phyloP scores from a whole-genome alignment of 2,329 filamentous ascomycete genomes.

The Lachnellula cervina region DNA sequence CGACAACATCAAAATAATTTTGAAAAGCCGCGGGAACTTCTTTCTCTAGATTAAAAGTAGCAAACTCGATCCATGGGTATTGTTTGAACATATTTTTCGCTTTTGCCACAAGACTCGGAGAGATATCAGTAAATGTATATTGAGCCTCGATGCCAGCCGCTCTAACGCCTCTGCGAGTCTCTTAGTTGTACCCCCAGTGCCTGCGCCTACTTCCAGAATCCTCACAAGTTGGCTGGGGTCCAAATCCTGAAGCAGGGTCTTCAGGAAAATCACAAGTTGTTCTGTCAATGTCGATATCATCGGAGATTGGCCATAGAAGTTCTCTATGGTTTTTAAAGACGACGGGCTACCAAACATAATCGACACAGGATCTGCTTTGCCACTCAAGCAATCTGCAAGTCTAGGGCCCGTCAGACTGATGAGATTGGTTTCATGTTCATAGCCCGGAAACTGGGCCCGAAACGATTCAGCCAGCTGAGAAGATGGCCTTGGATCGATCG shows the following conservation, averaged over 20 bases:
- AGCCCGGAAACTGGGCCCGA: constrained; percentile 27
- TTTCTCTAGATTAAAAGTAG: constrained; percentile 14
- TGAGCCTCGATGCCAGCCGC: constrained; percentile 22
- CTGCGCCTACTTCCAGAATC: constrained; percentile 42
- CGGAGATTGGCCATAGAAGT: constrained; percentile 24
- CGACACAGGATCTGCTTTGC: constrained; percentile 19
- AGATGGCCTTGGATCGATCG: constrained; percentile 26
- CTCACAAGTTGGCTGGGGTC: constrained; percentile 15
- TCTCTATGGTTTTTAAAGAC: constrained; percentile 19
- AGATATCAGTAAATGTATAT: constrained; percentile 43
- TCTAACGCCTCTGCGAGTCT: constrained; percentile 29
- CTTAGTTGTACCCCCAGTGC: constrained; percentile 40
- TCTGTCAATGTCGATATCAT: constrained; percentile 10
- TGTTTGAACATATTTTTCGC: constrained; percentile 18
- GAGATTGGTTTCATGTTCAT: constrained; percentile 25
- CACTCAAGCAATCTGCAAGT: constrained; percentile 20
- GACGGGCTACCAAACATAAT: constrained; percentile 22
- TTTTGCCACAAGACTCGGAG: constrained; percentile 25
- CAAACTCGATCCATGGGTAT: constrained; percentile 19
- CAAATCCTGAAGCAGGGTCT: not conserved
- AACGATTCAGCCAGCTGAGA: not conserved
- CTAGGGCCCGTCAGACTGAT: constrained; percentile 14
- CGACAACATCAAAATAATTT: constrained; percentile 11
- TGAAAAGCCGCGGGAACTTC: constrained; percentile 4
- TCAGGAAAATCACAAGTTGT: constrained; percentile 8